phyloP scores from a whole-genome alignment of 2,329 filamentous ascomycete genomes.

The Penicillium sp. region DNA sequence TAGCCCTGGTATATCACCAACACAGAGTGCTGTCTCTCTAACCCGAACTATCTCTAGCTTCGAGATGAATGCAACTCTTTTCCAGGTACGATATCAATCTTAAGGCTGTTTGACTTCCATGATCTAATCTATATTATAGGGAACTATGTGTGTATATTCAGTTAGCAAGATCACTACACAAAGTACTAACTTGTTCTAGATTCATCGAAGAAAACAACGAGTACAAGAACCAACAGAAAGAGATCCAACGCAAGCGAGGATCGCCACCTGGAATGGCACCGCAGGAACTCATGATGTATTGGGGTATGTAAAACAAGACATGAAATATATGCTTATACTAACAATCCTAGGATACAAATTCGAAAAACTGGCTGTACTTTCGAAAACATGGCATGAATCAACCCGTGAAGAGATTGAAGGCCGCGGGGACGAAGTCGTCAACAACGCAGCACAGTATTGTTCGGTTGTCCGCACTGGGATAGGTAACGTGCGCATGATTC shows the following conservation, averaged over 20 bases:
- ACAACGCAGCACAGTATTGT: constrained; percentile 93
- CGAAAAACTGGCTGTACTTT: constrained; percentile 77
- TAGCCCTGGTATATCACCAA: constrained; percentile 6
- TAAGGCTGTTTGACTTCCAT: background rate
- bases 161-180: background rate
- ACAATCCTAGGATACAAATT: constrained; percentile 80
- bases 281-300: constrained; percentile 84
- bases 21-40: constrained; percentile 1
- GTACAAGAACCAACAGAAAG: constrained; percentile 63
- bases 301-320: constrained; percentile 58
- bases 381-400: constrained; percentile 69
- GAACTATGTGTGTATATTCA: constrained; percentile 49
- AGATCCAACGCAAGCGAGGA: constrained; percentile 53
- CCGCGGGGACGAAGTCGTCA: constrained; percentile 69
- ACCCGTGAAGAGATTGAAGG: constrained; percentile 74
- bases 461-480: constrained; percentile 88
- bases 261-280: constrained; percentile 56
- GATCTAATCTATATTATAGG: constrained; percentile 38
- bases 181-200: constrained; percentile 44
- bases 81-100: constrained; percentile 61
- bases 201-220: constrained; percentile 90
- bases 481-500: constrained; percentile 68
- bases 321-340: background rate
- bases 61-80: constrained; percentile 91
- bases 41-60: constrained; percentile 56